Base-by-base conservation (phyloP, 139 green algal genomes). In the Haematococcus lacustris region DNA sequence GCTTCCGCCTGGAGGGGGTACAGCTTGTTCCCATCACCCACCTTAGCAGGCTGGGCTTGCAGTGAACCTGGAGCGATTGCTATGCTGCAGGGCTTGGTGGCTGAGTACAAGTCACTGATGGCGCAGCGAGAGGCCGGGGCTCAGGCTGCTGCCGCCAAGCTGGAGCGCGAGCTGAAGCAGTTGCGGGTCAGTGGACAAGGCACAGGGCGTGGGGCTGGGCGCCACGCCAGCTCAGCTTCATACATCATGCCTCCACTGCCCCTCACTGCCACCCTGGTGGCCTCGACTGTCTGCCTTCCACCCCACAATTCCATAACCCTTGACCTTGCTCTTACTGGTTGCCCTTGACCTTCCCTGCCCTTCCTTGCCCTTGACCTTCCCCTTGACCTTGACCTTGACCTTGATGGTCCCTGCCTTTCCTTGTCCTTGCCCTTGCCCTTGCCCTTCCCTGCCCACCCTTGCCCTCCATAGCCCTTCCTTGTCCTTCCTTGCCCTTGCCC, bases 91-190 rank as follows among this genome's bases (percentile, higher is more conserved):
- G 69, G 25, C 3, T 35, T 74, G 35, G 51, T 74, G 51, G n/a
- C 50, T 61, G 76, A 81, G 64, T 76, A 76, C 64, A 76, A 76
- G 53, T 9, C 39, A 1, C 51, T 81, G 9, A 62, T 53, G 3
- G 41, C 53, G 0, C 70, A 76, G 59, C 41, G 59, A 26, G 76
- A 81, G 35, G 70, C 63, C 4, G 62, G 70, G 0, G 53, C 71
- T 30, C 63, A 51, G 1, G 39, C 34, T 2, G 53, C 70, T 3
- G n/a, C 47, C 2, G 51, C 70, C 3, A 70, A 71, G 13, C 51
- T 76, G 51, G 76, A 81, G 51, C 51, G 53, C 53, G 76, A 71
- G 40, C 25, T 76, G 13, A 76, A 77, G 65, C 69, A 69, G 0
- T 37, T 75, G 26, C 38, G 71, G 74, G 74, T 79, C 61, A 0